phyloP scores from a whole-genome alignment of 352 stramenopile genomes.

The Phytophthora crassamura region DNA sequence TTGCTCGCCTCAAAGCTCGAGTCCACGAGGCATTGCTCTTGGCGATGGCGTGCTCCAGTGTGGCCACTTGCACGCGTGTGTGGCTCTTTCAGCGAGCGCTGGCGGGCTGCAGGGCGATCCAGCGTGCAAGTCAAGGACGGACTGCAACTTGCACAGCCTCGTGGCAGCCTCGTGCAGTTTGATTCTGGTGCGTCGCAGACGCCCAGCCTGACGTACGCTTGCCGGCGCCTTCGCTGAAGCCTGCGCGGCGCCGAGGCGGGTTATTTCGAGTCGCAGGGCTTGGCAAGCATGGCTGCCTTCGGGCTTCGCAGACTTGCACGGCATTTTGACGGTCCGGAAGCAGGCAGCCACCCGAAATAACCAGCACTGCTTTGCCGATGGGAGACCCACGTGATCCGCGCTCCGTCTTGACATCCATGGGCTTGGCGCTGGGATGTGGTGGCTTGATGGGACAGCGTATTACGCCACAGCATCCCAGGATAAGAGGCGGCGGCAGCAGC shows the following conservation, averaged over 20 bases:
- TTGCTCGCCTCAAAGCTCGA: no score
- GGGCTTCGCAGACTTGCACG: neutral
- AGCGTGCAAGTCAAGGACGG: neutral
- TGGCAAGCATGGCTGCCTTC: neutral
- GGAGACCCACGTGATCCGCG: slow-evolving; percentile 10
- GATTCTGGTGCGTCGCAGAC: slow-evolving; percentile 16
- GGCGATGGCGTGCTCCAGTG: no score
- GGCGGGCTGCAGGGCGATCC: neutral
- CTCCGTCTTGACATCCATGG: slow-evolving; percentile 25
- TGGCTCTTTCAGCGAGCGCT: slow-evolving; percentile 20
- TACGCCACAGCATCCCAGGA: slow-evolving; percentile 16
- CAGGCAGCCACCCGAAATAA: slow-evolving; percentile 13
- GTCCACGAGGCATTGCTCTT: no score
- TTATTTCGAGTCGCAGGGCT: slow-evolving; percentile 9
- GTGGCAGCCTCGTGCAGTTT: neutral
- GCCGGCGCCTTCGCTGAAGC: slow-evolving; percentile 24
- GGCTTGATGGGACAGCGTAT: slow-evolving; percentile 20
- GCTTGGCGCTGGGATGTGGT: slow-evolving; percentile 17
- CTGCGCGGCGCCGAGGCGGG: slow-evolving; percentile 7
- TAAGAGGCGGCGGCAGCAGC: neutral
- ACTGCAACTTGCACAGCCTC: neutral
- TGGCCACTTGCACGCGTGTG: no score
- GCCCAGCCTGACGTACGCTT: slow-evolving; percentile 19
- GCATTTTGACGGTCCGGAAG: slow-evolving; percentile 7
- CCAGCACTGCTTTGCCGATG: neutral